A percentile compares a stretch with the other conserved stretches of the same genome.
Conservation (phyloP, 2,329 filamentous ascomycete species). For the Pseudogymnoascus pannorum region DNA sequence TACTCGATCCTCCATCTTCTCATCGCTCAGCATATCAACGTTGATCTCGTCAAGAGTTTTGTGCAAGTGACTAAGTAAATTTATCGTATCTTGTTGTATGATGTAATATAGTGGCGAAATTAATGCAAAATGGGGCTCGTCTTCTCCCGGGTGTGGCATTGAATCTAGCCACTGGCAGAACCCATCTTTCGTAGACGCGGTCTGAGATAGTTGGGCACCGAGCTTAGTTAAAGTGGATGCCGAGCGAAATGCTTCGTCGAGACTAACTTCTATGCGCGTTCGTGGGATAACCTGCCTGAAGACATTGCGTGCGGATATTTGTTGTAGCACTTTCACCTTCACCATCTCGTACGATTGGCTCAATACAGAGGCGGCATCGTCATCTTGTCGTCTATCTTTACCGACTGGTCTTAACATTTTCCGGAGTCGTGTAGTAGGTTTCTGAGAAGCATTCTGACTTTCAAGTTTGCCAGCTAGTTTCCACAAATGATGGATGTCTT, state of each 20-base stretch:
- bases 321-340: background rate
- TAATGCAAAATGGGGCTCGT: slow-evolving; percentile 5
- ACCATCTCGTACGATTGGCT: background rate
- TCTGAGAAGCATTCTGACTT: background rate
- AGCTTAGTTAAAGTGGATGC: background rate
- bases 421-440: background rate
- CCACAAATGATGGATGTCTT: background rate
- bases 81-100: slow-evolving; percentile 20
- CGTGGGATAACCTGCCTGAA: slow-evolving; percentile 9
- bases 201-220: slow-evolving; percentile 4
- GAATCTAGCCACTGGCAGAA: slow-evolving; percentile 7
- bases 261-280: slow-evolving; percentile 2
- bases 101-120: slow-evolving; percentile 21
- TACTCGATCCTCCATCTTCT: slow-evolving; percentile 26
- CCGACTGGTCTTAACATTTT: background rate
- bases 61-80: slow-evolving; percentile 20
- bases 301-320: background rate
- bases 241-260: slow-evolving; percentile 11
- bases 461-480: background rate
- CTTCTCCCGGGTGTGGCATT: background rate
- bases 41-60: slow-evolving; percentile 23
- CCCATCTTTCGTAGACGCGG: slow-evolving; percentile 10
- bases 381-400: background rate
- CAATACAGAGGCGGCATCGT: background rate
- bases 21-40: slow-evolving; percentile 22